A percentile compares a stretch with the other conserved stretches of the same genome.
Evolutionary conservation across 2,329 filamentous ascomycete species (phyloP).

Genomic region (Cladosporium sp.): DNA sequence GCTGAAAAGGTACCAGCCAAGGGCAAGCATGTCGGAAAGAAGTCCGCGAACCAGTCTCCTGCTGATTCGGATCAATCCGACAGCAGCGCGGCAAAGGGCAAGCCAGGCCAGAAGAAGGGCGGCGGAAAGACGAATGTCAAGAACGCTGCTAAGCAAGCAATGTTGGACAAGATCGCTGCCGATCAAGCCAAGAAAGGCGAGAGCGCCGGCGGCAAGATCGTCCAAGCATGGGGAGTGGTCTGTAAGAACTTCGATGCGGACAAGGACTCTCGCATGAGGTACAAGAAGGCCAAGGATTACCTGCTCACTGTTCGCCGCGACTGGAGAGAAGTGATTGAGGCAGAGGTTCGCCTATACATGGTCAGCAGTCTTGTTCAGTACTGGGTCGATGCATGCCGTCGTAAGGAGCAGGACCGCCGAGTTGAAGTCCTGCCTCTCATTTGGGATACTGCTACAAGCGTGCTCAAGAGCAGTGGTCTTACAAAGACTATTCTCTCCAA

Average conservation of each 20-base stretch:
- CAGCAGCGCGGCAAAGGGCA: constrained; percentile 24
- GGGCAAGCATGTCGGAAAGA: constrained; percentile 11
- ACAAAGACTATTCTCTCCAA: constrained; percentile 40
- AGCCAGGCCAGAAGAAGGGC: constrained; percentile 25
- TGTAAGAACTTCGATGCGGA: constrained; percentile 48
- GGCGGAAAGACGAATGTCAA: constrained; percentile 31
- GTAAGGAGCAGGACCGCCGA: constrained; percentile 29
- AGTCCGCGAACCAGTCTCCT: constrained; percentile 22
- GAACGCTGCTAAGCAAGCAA: constrained; percentile 40
- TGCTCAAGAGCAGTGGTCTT: constrained; percentile 36
- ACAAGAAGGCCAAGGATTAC: constrained; percentile 48
- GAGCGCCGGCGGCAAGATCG: constrained; percentile 35
- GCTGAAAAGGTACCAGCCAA: constrained; percentile 9
- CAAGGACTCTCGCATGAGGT: constrained; percentile 40
- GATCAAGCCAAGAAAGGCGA: constrained; percentile 41
- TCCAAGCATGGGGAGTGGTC: constrained; percentile 43
- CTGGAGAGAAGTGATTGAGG: constrained; percentile 38
- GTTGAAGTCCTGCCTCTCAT: constrained; percentile 44
- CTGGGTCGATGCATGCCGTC: constrained; percentile 43
- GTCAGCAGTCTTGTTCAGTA: constrained; percentile 46
- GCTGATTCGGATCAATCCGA: constrained; percentile 28
- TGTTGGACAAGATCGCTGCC: constrained; percentile 41
- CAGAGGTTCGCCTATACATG: constrained; percentile 48
- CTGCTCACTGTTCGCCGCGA: constrained; percentile 39
- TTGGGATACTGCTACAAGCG: constrained; percentile 41